phyloP scores from a whole-genome alignment of 495 filamentous ascomycete genomes.

The Hypoxylon subgilvum region DNA sequence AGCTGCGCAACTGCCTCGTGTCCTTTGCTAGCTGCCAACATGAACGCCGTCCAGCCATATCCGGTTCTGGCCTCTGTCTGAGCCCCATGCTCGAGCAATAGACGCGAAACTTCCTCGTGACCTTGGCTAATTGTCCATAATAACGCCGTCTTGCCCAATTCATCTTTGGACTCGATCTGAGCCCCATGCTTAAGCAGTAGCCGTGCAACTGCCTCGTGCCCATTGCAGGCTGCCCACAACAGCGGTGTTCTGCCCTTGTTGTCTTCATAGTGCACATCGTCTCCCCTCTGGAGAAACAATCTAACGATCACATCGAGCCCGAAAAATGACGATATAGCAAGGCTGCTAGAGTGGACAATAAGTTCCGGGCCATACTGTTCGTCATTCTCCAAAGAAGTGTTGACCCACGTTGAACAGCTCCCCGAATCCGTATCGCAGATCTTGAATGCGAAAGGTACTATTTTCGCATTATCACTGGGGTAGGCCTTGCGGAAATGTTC shows the following conservation, averaged over 20 bases:
- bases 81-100: too few relatives aligned
- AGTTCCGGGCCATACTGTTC: too few relatives aligned
- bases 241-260: slow-evolving; percentile 17
- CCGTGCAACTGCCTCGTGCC: slow-evolving; percentile 18
- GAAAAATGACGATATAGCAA: background rate
- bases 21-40: too few relatives aligned
- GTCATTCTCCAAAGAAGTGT: too few relatives aligned
- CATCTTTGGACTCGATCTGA: background rate
- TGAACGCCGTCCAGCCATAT: too few relatives aligned
- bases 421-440: background rate
- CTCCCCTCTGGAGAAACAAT: background rate
- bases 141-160: too few relatives aligned
- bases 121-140: too few relatives aligned
- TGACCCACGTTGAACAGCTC: too few relatives aligned
- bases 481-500: background rate
- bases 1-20: too few relatives aligned
- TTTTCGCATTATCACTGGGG: background rate
- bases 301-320: background rate
- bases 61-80: too few relatives aligned
- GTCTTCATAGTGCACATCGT: background rate
- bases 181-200: slow-evolving; percentile 12
- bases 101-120: too few relatives aligned
- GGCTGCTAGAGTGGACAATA: too few relatives aligned
- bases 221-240: slow-evolving; percentile 22
- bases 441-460: background rate